Conservation (phyloP, 2,329 filamentous ascomycete genomes). For the Cadophora malorum region DNA sequence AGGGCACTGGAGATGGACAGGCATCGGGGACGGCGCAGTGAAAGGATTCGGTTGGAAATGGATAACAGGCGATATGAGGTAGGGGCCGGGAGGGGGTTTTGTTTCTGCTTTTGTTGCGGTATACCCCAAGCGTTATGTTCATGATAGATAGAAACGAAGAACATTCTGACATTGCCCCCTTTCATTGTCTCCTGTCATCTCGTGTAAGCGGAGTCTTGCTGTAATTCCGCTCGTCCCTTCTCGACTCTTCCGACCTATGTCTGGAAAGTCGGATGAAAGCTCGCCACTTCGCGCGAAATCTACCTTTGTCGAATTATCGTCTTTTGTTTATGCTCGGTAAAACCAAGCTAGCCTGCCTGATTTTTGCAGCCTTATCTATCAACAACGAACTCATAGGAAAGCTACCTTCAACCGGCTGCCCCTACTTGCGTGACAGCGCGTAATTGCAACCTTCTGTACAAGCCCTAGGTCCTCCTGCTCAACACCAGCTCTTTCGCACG, state of each 20-base stretch:
- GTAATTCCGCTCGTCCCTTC: neutral
- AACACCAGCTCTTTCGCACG: neutral
- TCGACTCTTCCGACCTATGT: neutral
- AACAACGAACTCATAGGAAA: no score
- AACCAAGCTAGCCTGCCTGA: neutral
- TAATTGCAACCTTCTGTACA: neutral
- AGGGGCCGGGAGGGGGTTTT: neutral
- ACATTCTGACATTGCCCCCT: conserved; percentile 1
- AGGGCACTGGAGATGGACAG: conserved; percentile 26
- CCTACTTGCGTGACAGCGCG: neutral
- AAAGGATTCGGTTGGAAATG: neutral
- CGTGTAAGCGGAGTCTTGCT: neutral
- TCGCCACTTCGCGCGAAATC: neutral
- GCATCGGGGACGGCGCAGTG: conserved; percentile 6
- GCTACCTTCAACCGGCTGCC: neutral
- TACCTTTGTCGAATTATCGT: neutral
- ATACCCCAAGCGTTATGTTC: conserved; percentile 20
- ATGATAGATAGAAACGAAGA: conserved; percentile 11
- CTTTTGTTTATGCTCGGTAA: conserved; percentile 5
- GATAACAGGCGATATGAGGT: neutral
- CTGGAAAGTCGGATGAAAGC: neutral
- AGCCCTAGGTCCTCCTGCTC: neutral
- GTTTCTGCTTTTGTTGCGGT: neutral
- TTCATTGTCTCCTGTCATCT: neutral
- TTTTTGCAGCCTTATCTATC: neutral